These are phyloP conservation scores for Xerocomus cyaneibrunnescens DNA, from an alignment of 1,284 basidiomycete genomes.

Conservation along the genomic window DNA sequence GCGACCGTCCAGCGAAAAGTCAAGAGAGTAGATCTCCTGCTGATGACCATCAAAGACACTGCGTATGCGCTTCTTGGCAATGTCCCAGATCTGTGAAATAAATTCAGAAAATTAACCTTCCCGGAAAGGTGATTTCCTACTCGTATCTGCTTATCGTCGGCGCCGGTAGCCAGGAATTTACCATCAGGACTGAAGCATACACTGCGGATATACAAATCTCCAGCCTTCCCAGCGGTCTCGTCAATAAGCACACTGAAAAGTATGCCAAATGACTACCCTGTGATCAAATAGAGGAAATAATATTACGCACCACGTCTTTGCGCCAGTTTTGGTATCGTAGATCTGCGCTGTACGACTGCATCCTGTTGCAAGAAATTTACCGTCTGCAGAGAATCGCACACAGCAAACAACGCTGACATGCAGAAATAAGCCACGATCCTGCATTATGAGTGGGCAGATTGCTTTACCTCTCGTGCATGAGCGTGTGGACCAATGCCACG, in stretches of 20 bases:
- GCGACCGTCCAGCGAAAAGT: conserved; percentile 80
- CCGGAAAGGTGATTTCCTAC: conserved; percentile 45
- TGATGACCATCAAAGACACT: conserved; percentile 82
- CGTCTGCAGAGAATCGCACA: conserved; percentile 81
- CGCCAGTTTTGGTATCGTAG: conserved; percentile 72
- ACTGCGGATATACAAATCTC: conserved; percentile 82
- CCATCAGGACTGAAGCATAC: conserved; percentile 86
- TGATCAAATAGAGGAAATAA: neutral
- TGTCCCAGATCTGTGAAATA: conserved; percentile 77
- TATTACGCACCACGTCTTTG: conserved; percentile 53
- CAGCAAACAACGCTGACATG: conserved; percentile 72
- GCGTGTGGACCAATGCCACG: conserved; percentile 86
- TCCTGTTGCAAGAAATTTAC: conserved; percentile 75
- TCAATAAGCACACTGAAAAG: conserved; percentile 63
- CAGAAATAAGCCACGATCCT: conserved; percentile 8
- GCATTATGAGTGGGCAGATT: neutral
- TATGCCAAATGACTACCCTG: conserved; percentile 14
- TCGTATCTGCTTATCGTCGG: conserved; percentile 81
- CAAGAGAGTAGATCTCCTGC: conserved; percentile 90
- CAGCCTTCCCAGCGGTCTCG: conserved; percentile 60
- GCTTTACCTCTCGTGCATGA: conserved; percentile 88
- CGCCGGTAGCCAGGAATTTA: conserved; percentile 77
- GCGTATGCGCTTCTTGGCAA: conserved; percentile 68
- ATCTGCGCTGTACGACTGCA: conserved; percentile 78
- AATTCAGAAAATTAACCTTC: conserved; percentile 9